A percentile compares a stretch with the other conserved stretches of the same genome.
These are phyloP conservation scores for Candida neerlandica DNA, from an alignment of 1,139 yeast genomes.

Conservation along the genomic window DNA sequence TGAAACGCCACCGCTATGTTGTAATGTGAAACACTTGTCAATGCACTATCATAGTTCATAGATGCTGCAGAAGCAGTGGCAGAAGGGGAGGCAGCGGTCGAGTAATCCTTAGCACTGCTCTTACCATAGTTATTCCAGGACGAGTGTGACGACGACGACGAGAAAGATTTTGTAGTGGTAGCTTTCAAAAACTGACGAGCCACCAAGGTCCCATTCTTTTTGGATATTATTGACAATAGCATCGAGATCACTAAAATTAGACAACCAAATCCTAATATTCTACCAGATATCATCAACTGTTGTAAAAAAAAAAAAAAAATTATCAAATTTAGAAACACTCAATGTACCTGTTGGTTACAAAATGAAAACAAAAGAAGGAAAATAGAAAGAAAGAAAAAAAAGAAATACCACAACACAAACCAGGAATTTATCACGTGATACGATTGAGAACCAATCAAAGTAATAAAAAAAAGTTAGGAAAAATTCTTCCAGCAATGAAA, in stretches of 20 bases:
- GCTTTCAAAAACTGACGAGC: conserved; percentile 2
- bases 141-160: conserved; percentile 8
- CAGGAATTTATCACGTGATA: conserved; percentile 10
- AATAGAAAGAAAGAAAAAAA: conserved; percentile 3
- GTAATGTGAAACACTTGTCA: conserved; percentile 39
- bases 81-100: conserved; percentile 13
- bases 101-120: neutral
- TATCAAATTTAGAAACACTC: neutral
- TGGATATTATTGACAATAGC: conserved; percentile 29
- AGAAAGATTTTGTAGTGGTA: conserved; percentile 1
- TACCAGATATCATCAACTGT: conserved; percentile 3
- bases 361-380: neutral
- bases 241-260: conserved; percentile 27
- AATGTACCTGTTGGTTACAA: neutral
- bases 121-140: conserved; percentile 3
- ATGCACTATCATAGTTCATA: conserved; percentile 19
- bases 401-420: neutral
- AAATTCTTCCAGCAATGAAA: conserved; percentile 19
- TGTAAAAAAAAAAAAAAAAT: neutral
- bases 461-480: conserved; percentile 11
- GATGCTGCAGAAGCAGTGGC: conserved; percentile 16
- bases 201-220: conserved; percentile 20
- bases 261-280: conserved; percentile 6
- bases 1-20: conserved; percentile 70
- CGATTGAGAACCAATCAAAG: conserved; percentile 9